These are phyloP conservation scores for Fusarium albidum DNA, from an alignment of 2,329 filamentous ascomycete genomes.

Conservation along the genomic window DNA sequence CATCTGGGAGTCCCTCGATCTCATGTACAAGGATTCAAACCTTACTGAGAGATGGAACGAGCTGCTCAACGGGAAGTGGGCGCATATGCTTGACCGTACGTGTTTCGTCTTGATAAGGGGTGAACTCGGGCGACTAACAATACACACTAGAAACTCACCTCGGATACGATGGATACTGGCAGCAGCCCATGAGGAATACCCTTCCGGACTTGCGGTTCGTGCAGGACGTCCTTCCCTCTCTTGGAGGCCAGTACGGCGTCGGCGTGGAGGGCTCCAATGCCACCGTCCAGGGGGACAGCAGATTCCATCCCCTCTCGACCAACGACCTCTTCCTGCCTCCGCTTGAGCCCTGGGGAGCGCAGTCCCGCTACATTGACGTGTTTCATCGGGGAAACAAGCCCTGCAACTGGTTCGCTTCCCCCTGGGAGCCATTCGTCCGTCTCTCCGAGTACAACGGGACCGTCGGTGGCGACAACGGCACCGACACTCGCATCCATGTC, in stretches of 20 bases:
- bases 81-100: slow-evolving; percentile 28
- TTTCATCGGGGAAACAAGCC: slow-evolving; percentile 45
- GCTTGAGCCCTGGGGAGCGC: slow-evolving; percentile 43
- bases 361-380: slow-evolving; percentile 46
- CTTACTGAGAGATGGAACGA: slow-evolving; percentile 32
- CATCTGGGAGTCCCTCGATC: slow-evolving; percentile 27
- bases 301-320: slow-evolving; percentile 61
- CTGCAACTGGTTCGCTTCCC: slow-evolving; percentile 42
- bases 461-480: slow-evolving; percentile 41
- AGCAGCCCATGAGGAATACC: slow-evolving; percentile 76
- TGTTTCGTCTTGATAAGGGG: rapidly evolving
- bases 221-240: slow-evolving; percentile 65
- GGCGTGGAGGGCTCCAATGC: slow-evolving; percentile 45
- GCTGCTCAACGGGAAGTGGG: slow-evolving; percentile 30
- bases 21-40: slow-evolving; percentile 32
- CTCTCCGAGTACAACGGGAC: slow-evolving; percentile 42
- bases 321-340: slow-evolving; percentile 44
- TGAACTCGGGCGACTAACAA: neutral
- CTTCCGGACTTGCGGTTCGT: slow-evolving; percentile 58
- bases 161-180: slow-evolving; percentile 65
- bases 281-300: slow-evolving; percentile 48
- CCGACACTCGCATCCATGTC: slow-evolving; percentile 42
- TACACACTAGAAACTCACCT: slow-evolving; percentile 56
- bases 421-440: slow-evolving; percentile 45
- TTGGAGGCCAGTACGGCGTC: slow-evolving; percentile 47